Conservation (phyloP, 805 yeast genomes). For the Wickerhamomyces pijperi region DNA sequence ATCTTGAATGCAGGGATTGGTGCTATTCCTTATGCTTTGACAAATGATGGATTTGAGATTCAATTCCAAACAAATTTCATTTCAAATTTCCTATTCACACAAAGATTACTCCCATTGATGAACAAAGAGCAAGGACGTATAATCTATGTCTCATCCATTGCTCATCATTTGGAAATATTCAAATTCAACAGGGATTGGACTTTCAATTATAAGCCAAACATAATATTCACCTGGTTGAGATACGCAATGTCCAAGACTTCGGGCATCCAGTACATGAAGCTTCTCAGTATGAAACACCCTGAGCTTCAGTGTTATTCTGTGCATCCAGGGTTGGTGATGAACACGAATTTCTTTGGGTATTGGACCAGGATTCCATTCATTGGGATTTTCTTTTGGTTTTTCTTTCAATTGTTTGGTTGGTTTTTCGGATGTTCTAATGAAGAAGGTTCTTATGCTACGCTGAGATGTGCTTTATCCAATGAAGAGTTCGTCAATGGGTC, state of each 20-base stretch:
- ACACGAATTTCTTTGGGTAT: slow-evolving; percentile 61
- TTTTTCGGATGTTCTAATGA: slow-evolving; percentile 64
- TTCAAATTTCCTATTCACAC: slow-evolving; percentile 63
- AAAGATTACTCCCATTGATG: slow-evolving; percentile 38
- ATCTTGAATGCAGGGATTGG: slow-evolving; percentile 75
- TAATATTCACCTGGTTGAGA: slow-evolving; percentile 65
- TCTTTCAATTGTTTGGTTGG: slow-evolving; percentile 58
- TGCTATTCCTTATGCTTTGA: slow-evolving; percentile 57
- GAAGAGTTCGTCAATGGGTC: slow-evolving; percentile 51
- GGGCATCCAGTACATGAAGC: slow-evolving; percentile 61
- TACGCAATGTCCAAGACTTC: slow-evolving; percentile 72
- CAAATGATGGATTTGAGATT: slow-evolving; percentile 64
- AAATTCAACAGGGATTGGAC: slow-evolving; percentile 36
- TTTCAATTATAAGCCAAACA: slow-evolving; percentile 51
- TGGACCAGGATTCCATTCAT: slow-evolving; percentile 71
- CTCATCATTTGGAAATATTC: slow-evolving; percentile 39
- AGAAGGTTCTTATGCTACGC: slow-evolving; percentile 56
- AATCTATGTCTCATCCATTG: slow-evolving; percentile 53
- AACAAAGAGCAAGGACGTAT: slow-evolving; percentile 33
- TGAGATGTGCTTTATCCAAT: slow-evolving; percentile 51
- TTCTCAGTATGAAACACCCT: slow-evolving; percentile 57
- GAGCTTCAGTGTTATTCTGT: slow-evolving; percentile 52
- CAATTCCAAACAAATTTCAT: slow-evolving; percentile 74
- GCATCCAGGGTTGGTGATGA: slow-evolving; percentile 84
- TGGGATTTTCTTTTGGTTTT: slow-evolving; percentile 65